Base-by-base conservation (phyloP, 305 asterid species). In the Petunia hybrid region DNA sequence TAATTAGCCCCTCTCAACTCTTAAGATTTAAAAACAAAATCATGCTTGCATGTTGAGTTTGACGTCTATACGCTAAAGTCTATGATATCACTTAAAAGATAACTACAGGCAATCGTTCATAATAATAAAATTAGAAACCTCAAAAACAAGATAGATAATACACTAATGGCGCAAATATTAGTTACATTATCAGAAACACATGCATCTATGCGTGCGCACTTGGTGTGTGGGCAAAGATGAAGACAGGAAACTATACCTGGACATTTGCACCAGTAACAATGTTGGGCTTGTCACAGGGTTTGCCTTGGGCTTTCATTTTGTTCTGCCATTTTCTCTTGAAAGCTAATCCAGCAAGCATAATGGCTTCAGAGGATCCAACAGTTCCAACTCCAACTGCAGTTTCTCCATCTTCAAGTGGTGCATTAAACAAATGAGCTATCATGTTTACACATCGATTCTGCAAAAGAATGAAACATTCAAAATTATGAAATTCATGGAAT, bases 381-480 rank as follows among this genome's bases (percentile, higher is more conserved):
- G 98, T 93, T 53, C 98, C 97, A 14, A 91, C 95, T 3, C 98
- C 98, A 36, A 93, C 89, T 0, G 98, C 98, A 0, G 97, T 76
- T 89, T 93, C 95, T 1, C 82, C 89, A 0, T 93, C 94, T 65
- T 89, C 91, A 13, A 93, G 85, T 6, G 97, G 97, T 40, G 95
- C 98, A 76, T 93, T 92, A 85, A 93, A 93, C 2, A 93, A 90
- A 80, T 89, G 95, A 0, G 95, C 98, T 8, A 93, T 93, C 89
- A 93, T 93, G 85, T 93, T 93, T 14, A 93, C 98, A 68, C 98
- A 91, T 14, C 95, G 95, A 66, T 93, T 93, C 97, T 93, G 89
- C 9, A 83, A 40, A 83, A 31, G 10, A 14, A 39, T 2, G 5
- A 68, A 39, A 4, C 1, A 63, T 22, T 69, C 13, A 38, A 65